Evolutionary conservation across 306 rosid genomes (phyloP).

Genomic region (Comarum palustre): DNA sequence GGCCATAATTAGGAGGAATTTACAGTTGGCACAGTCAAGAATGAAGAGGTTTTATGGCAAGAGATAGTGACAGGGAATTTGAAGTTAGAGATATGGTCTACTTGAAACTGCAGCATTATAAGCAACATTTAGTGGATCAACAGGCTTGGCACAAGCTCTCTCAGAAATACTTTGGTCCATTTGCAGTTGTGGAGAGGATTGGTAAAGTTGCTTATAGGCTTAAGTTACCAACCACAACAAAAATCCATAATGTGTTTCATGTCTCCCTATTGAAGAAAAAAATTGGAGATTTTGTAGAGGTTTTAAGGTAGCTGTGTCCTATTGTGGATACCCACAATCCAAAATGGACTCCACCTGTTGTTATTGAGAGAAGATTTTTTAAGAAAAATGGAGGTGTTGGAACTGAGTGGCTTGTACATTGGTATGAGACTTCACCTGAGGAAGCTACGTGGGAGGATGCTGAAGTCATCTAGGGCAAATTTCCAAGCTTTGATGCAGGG

Average conservation of each 20-base stretch:
- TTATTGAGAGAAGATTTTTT: too few relatives aligned
- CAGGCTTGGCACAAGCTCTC: too few relatives aligned
- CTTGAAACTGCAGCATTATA: not conserved
- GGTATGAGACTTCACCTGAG: not conserved
- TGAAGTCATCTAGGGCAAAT: too few relatives aligned
- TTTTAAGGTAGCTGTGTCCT: too few relatives aligned
- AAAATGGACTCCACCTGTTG: too few relatives aligned
- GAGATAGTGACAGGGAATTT: not conserved
- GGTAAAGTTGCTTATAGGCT: not conserved
- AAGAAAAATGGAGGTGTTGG: conserved; percentile 27
- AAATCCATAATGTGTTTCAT: not conserved
- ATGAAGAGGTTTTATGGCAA: too few relatives aligned
- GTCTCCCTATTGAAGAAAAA: not conserved
- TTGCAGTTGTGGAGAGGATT: conserved; percentile 19
- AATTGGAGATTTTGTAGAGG: not conserved
- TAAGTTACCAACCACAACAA: not conserved
- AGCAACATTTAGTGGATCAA: too few relatives aligned
- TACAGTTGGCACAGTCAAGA: too few relatives aligned
- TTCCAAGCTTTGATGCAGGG: too few relatives aligned
- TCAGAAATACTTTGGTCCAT: conserved; percentile 48
- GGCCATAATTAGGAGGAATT: too few relatives aligned
- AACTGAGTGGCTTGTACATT: conserved; percentile 25
- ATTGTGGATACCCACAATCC: too few relatives aligned
- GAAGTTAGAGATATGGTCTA: not conserved
- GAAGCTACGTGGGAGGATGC: too few relatives aligned